Conservation (phyloP, 2,329 filamentous ascomycete genomes). For the Chaetomium olivaceum region DNA sequence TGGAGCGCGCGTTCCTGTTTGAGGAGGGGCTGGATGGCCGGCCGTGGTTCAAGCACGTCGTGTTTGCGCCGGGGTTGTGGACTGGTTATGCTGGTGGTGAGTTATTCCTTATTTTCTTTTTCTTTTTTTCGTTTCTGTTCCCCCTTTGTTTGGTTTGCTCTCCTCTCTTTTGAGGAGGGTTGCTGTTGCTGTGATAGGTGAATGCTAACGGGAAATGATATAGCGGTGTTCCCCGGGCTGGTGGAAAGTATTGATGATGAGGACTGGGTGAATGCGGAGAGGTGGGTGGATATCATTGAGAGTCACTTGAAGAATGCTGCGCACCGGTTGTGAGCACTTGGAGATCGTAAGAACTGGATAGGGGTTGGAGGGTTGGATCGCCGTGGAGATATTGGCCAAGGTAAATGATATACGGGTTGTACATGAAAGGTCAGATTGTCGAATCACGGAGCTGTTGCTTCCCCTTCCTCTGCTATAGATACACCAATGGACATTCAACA, state of each 20-base stretch:
- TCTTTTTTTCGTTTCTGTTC: background rate
- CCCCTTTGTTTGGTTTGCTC: background rate
- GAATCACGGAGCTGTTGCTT: background rate
- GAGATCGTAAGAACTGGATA: background rate
- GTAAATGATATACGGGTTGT: background rate
- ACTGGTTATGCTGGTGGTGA: constrained; percentile 81
- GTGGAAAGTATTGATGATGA: constrained; percentile 62
- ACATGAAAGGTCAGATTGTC: background rate
- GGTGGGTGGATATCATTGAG: constrained; percentile 62
- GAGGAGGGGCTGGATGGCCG: constrained; percentile 74
- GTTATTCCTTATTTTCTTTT: constrained; percentile 33
- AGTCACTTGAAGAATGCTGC: constrained; percentile 49
- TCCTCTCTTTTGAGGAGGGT: background rate
- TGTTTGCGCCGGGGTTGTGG: constrained; percentile 89
- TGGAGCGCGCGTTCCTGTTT: constrained; percentile 81
- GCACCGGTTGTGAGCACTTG: constrained; percentile 39
- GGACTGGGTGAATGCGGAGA: constrained; percentile 58
- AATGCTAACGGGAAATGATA: constrained; percentile 22
- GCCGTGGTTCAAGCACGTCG: constrained; percentile 90
- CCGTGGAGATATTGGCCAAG: background rate
- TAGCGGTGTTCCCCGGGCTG: constrained; percentile 63
- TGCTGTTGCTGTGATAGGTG: no score
- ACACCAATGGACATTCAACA: background rate
- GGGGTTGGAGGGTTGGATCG: background rate
- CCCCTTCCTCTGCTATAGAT: background rate